Evolutionary conservation across 257 asterid genomes (phyloP), one percentile per base, ranked within the genome.

Genomic region (Datura wrightii): DNA sequence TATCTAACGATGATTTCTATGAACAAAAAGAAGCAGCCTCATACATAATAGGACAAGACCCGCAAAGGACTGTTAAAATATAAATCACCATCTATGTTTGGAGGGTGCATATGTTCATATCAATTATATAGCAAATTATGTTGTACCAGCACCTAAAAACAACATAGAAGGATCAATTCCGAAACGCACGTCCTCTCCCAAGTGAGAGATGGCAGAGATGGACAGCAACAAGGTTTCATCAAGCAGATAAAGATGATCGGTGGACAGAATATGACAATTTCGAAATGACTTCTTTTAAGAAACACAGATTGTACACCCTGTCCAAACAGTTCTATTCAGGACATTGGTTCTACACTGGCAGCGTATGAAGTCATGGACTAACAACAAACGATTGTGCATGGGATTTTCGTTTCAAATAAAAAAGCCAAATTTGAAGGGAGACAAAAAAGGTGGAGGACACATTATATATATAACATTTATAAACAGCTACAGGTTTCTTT

Each of bases 11-110:
- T 50, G 63, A 78, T 52, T 16, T 10, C 34, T 14, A 14, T 24
- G 63, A 78, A 78, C 46, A 52, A 78, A 76, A 50, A 4, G 81
- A 74, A 48, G 19, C 81, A 48, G 13, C 14, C 60, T 74, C 81
- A 74, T 74, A 50, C 42, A 24, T 48, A 31, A 48, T 15, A 13
- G 41, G 81, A 71, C 80, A 44, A 44, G 56, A n/a, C n/a, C 39
- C 50, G 10, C 55, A 74, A 74, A 74, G 2, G 81, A 50, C 80
- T 48, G 4, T 4, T 46, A 48, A 74, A 74, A 72, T 1, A 9
- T 24, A 5, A 44, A 74, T 48, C 37, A n/a, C 10, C 79, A 18
- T 11, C 55, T 2, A n/a, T 42, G 37, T 71, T 71, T 0, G 34
- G 53, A 70, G 54, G 54, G 54, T 69, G 53, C 79, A 8, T 69